Evolutionary conservation across 2,329 filamentous ascomycete genomes (phyloP).

Genomic region (Balansia obtecta): DNA sequence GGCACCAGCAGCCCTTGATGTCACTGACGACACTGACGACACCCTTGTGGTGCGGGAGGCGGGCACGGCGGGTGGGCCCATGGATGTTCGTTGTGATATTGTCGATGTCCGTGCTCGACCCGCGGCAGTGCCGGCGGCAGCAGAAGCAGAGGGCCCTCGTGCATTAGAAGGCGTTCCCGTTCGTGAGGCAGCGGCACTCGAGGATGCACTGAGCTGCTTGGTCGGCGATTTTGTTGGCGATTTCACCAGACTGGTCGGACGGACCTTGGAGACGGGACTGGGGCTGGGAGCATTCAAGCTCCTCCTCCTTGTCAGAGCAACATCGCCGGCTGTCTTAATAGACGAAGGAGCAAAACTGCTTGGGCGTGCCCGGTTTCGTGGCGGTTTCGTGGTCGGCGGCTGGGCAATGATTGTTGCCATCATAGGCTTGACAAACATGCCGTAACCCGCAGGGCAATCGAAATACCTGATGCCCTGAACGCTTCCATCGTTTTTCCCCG

Average conservation of each 20-base stretch:
- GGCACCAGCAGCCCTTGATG: conserved; percentile 19
- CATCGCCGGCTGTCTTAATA: conserved; percentile 32
- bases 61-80: conserved; percentile 51
- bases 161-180: conserved; percentile 52
- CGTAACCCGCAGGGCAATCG: conserved; percentile 60
- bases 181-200: conserved; percentile 46
- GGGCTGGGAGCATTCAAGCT: conserved; percentile 63
- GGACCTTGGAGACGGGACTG: conserved; percentile 50
- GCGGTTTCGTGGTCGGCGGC: conserved; percentile 25
- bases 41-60: conserved; percentile 30
- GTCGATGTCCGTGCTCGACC: conserved; percentile 43
- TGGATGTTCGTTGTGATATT: conserved; percentile 46
- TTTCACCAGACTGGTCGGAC: conserved; percentile 46
- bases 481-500: conserved; percentile 88
- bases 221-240: conserved; percentile 71
- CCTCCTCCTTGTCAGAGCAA: conserved; percentile 47
- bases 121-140: conserved; percentile 15
- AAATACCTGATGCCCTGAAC: conserved; percentile 85
- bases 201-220: conserved; percentile 51
- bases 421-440: conserved; percentile 74
- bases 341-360: conserved; percentile 34
- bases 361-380: conserved; percentile 31
- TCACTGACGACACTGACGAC: conserved; percentile 29
- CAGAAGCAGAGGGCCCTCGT: conserved; percentile 26
- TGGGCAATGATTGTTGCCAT: conserved; percentile 50